Evolutionary conservation across 73 alveolate species (phyloP), one percentile per base, ranked within the genome.

Genomic region (Effrenium voratum): DNA sequence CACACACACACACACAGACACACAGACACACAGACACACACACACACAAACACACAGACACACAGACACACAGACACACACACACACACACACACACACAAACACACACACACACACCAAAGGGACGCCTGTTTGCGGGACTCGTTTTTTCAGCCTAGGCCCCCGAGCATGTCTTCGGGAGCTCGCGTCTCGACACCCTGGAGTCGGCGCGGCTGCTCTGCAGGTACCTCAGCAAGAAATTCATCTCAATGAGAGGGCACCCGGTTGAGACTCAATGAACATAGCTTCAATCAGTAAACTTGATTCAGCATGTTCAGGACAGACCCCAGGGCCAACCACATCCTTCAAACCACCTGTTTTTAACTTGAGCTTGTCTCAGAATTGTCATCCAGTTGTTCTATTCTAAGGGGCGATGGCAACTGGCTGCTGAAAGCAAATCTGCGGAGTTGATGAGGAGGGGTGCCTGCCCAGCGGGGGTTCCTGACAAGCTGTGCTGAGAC

Each of bases 201-300:
- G 57, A 90, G 52, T 24, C 72, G 52, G 34, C 97, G 97, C 34
- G 77, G 82, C 97, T 87, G 68, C 46, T 90, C 77, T 32, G 88
- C 72, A 30, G 87, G 97, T 38, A 90, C 97, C 97, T 90, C 38
- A 50, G 41, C 55, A 34, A 60, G 30, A 60, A 22, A 38, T 38
- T 10, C 77, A 63, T 63, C n/a, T 19, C 26, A 63, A 77, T n/a
- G n/a, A n/a, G n/a, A n/a, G n/a, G n/a, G n/a, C 16, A 77, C 68
- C 68, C 22, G 68, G 30, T 55, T 55, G n/a, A n/a, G 16, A 30
- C 28, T 1, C 28, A 22, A 57, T 22, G 3, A 57, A 57, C 16
- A 57, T 22, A 2, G 28, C 16, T 1, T 22, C 16, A 57, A 57
- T 57, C 72, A 57, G 28, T 30, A 57, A 57, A 15, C 68, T n/a